Percentiles rank a stretch among this genome's conserved stretches.
phyloP scores from a whole-genome alignment of 2,329 filamentous ascomycete genomes.

The Penicillium sp. region DNA sequence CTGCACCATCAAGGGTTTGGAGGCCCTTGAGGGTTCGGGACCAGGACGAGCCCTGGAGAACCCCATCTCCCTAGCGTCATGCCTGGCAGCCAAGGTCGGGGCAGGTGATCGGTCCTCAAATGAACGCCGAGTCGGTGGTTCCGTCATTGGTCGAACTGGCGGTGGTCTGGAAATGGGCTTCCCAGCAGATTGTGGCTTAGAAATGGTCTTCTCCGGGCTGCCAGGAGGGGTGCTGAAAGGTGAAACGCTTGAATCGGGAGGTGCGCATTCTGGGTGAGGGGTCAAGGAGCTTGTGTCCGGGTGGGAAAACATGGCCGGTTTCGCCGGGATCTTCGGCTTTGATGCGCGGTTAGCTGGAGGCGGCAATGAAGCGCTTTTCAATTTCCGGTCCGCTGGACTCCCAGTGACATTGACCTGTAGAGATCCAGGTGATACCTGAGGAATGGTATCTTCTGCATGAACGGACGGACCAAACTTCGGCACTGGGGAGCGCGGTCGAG shows the following conservation, averaged over 20 bases:
- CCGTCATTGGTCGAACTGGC: slow-evolving; percentile 26
- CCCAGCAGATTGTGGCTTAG: slow-evolving; percentile 21
- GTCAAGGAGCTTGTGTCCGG: slow-evolving; percentile 30
- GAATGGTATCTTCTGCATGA: slow-evolving; percentile 16
- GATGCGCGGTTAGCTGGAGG: slow-evolving; percentile 78
- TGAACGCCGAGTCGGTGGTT: slow-evolving; percentile 28
- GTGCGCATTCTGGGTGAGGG: slow-evolving; percentile 25
- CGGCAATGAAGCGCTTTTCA: slow-evolving; percentile 52
- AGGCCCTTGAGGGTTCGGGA: slow-evolving; percentile 28
- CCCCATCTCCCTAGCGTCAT: slow-evolving; percentile 34
- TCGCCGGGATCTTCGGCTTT: slow-evolving; percentile 66
- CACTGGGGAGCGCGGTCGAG: slow-evolving; percentile 31
- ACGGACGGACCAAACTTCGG: slow-evolving; percentile 30
- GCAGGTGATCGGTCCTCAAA: slow-evolving; percentile 31
- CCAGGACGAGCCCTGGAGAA: slow-evolving; percentile 29
- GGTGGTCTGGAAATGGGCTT: slow-evolving; percentile 16
- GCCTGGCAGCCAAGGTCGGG: slow-evolving; percentile 12
- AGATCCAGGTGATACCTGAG: slow-evolving; percentile 24
- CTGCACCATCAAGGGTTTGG: slow-evolving; percentile 35
- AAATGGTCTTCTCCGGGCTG: slow-evolving; percentile 62
- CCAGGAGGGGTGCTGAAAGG: slow-evolving; percentile 85
- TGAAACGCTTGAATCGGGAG: slow-evolving; percentile 57
- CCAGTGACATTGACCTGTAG: slow-evolving; percentile 13
- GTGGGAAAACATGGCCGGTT: slow-evolving; percentile 39
- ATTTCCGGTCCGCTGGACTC: slow-evolving; percentile 31